These are phyloP conservation scores for Fusarium acutatum DNA, from an alignment of 2,329 filamentous ascomycete genomes.

Conservation along the genomic window DNA sequence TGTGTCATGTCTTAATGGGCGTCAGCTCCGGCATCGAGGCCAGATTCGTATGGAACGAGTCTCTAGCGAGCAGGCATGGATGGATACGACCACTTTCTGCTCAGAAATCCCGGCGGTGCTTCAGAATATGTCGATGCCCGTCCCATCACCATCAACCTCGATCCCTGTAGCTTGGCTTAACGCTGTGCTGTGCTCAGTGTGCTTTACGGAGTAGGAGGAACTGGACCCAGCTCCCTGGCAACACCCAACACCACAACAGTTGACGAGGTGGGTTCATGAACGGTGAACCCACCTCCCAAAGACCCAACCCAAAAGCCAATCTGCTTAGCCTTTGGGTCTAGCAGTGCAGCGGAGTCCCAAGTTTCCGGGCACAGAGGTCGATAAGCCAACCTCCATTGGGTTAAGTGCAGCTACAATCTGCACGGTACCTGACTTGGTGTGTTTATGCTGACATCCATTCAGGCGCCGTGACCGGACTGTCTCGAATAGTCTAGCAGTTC, in stretches of 20 bases:
- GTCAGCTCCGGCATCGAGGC: not conserved
- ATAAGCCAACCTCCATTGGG: slow-evolving; percentile 11
- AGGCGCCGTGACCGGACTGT: not conserved
- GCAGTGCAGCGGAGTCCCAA: slow-evolving; percentile 24
- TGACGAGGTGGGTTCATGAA: slow-evolving; percentile 23
- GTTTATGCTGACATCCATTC: slow-evolving; percentile 9
- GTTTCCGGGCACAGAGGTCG: slow-evolving; percentile 25
- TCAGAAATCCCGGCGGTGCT: slow-evolving; percentile 29
- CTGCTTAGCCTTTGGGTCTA: slow-evolving; percentile 13
- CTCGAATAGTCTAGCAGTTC: not conserved
- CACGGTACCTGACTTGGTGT: slow-evolving; percentile 20
- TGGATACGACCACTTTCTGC: slow-evolving; percentile 18
- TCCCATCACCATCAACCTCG: slow-evolving; percentile 31
- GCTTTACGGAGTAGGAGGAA: not conserved
- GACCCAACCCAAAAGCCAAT: slow-evolving; percentile 9
- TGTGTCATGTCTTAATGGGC: not conserved
- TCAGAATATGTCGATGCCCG: slow-evolving; percentile 38
- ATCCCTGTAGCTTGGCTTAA: slow-evolving; percentile 28
- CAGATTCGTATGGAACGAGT: not conserved
- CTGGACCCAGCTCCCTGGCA: slow-evolving; percentile 1
- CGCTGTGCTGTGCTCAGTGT: not conserved
- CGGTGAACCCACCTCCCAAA: slow-evolving; percentile 4
- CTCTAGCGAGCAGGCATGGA: slow-evolving; percentile 5
- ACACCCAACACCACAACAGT: slow-evolving; percentile 3
- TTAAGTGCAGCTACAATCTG: slow-evolving; percentile 4